Evolutionary conservation across 2,329 filamentous ascomycete species (phyloP).

Genomic region (Talaromyces sp.): DNA sequence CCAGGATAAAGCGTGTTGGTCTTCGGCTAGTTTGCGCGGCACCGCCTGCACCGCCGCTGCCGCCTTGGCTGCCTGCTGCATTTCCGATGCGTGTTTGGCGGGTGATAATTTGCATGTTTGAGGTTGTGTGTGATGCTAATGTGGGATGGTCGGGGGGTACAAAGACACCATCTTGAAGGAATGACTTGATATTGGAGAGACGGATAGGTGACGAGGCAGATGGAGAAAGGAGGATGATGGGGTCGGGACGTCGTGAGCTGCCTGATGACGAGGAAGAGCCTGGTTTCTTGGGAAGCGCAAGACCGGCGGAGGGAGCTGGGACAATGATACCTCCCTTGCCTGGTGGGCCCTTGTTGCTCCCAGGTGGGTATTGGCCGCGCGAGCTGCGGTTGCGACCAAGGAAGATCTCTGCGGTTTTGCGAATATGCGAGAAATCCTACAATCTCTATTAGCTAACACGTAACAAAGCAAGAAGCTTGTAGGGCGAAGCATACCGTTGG

Average conservation of each 20-base stretch:
- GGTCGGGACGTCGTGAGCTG: slow-evolving; percentile 58
- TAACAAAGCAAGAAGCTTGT: no score
- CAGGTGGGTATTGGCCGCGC: slow-evolving; percentile 35
- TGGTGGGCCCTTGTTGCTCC: slow-evolving; percentile 31
- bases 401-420: slow-evolving; percentile 77
- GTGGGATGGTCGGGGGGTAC: slow-evolving; percentile 34
- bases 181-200: slow-evolving; percentile 81
- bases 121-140: slow-evolving; percentile 60
- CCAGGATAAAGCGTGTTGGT: slow-evolving; percentile 88
- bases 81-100: slow-evolving; percentile 44
- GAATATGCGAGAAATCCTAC: slow-evolving; percentile 90
- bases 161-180: slow-evolving; percentile 21
- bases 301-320: slow-evolving; percentile 37
- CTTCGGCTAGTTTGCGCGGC: slow-evolving; percentile 55
- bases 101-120: slow-evolving; percentile 81
- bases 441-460: background rate
- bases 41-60: slow-evolving; percentile 20
- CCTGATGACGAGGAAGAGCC: slow-evolving; percentile 36
- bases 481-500: slow-evolving; percentile 64
- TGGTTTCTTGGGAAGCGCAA: slow-evolving; percentile 41
- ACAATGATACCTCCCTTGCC: slow-evolving; percentile 30
- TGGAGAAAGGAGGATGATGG: slow-evolving; percentile 94
- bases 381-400: slow-evolving; percentile 54
- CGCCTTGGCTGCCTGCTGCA: background rate
- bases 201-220: slow-evolving; percentile 92